Base-by-base conservation (phyloP, 2,329 filamentous ascomycete species). In the Penicillium sp. region DNA sequence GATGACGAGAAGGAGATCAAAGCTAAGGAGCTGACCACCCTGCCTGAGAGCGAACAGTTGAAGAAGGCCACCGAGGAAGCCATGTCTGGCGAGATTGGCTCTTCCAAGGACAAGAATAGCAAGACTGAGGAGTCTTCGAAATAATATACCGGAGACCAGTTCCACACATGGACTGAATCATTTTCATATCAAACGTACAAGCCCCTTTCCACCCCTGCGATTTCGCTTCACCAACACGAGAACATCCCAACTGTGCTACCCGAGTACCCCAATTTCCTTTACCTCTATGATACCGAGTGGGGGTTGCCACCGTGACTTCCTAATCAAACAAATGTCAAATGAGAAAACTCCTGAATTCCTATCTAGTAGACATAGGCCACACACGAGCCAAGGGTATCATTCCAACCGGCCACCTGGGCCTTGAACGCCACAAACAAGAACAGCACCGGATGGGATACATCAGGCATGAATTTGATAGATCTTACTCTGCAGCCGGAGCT, bases 1-100 rank as follows among this genome's bases (percentile, higher is more conserved):
- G 93, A 97, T 62, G 92, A 96, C 61, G 94, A 99, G 73, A 88
- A 88, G 62, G 89, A 92, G 48, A 73, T 78, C 15, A 94, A 91
- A 74, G 80, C 82, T 44, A 86, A 85, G 69, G 84, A 85, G 52
- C 65, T 77, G 44, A 77, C 78, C 50, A 71, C 79, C 8, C 45
- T 54, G 47, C 80, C 81, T 39, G 76, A 75, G 65, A 76, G 80
- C 26, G 86, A 85, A 65, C 81, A 80, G 65, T 70, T 85, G 64
- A 87, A 85, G 76, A 81, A 86, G 70, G 85, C 83, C 1, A 84
- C 86, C 5, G 68, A 70, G 6, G 76, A 78, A 53, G 75, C 76
- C 4, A 75, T 74, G 67, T 67, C 74, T 18, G 74, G 74, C 16
- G 72, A 73, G 36, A 70, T 74, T 47, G 67, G 64, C 26, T 59